phyloP scores from a whole-genome alignment of 371 early-diverging fungal species.

The Lichtheimia ornata region DNA sequence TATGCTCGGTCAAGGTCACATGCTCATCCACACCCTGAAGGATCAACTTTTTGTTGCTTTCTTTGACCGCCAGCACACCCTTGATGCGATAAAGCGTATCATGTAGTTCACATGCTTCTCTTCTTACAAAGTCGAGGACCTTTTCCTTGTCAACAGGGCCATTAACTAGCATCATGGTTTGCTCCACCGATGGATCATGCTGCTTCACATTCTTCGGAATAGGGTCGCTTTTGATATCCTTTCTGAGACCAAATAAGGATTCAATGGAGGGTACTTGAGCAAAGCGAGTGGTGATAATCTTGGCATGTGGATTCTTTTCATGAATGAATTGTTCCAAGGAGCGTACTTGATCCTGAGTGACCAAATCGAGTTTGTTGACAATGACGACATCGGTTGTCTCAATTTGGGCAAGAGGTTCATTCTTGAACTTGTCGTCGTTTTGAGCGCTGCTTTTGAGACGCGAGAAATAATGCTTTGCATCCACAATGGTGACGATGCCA shows the following conservation, averaged over 20 bases:
- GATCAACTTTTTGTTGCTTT: conserved; percentile 21
- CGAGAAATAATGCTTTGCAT: conserved; percentile 26
- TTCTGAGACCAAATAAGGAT: conserved; percentile 18
- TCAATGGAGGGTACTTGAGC: conserved; percentile 19
- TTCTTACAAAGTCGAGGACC: conserved; percentile 19
- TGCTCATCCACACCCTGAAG: conserved; percentile 34
- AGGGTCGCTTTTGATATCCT: conserved; percentile 9
- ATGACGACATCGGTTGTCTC: conserved; percentile 32
- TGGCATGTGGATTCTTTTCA: conserved; percentile 22
- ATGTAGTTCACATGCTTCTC: conserved; percentile 5
- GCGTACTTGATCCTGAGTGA: conserved; percentile 10
- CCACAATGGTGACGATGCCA: conserved; percentile 34
- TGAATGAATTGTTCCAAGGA: conserved; percentile 17
- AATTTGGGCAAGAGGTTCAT: conserved; percentile 38
- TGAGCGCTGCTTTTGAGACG: conserved; percentile 1
- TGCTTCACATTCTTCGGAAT: conserved; percentile 17
- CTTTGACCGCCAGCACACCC: conserved; percentile 25
- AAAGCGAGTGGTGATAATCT: conserved; percentile 16
- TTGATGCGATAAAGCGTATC: conserved; percentile 30
- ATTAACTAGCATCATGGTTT: conserved; percentile 28
- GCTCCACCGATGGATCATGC: conserved; percentile 36
- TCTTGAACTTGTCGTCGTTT: conserved; percentile 36
- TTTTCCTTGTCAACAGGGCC: conserved; percentile 21
- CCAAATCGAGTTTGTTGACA: conserved; percentile 38
- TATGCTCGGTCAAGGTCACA: conserved; percentile 17